Percentiles rank a stretch among this genome's conserved stretches.
Evolutionary conservation across 2,329 filamentous ascomycete species (phyloP).

Genomic region (Mycosphaerelloides madeirae): DNA sequence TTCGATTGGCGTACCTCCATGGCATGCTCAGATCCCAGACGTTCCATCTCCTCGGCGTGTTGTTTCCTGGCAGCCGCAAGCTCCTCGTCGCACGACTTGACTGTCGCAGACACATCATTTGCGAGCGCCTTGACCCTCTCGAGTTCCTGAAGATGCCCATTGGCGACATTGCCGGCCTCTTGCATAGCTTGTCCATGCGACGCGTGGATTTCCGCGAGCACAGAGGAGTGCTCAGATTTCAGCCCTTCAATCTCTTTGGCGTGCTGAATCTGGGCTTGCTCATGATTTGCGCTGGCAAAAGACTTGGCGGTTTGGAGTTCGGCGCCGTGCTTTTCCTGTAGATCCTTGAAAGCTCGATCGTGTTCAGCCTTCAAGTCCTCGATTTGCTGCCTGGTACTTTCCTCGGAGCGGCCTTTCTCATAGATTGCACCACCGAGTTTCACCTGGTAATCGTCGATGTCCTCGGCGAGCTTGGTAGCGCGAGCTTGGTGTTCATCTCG

Average conservation of each 20-base stretch:
- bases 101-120: too few species aligned
- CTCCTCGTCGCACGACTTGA: not conserved
- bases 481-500: constrained; percentile 6
- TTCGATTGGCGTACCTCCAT: too few species aligned
- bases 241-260: not conserved
- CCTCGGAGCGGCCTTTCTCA: constrained; percentile 3
- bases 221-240: too few species aligned
- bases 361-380: constrained; percentile 10
- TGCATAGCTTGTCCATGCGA: too few species aligned
- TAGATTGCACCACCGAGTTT: constrained; percentile 6
- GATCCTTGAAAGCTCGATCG: constrained; percentile 2
- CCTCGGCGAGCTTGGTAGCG: constrained; percentile 3
- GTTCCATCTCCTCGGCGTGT: constrained; percentile 5
- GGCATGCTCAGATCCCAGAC: too few species aligned
- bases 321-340: constrained; percentile 4
- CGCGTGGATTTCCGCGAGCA: too few species aligned
- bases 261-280: constrained; percentile 1
- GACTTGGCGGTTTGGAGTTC: constrained; percentile 1
- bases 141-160: not conserved
- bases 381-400: constrained; percentile 6
- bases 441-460: constrained; percentile 9
- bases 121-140: not conserved
- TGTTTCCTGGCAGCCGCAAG: constrained; percentile 2
- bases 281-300: not conserved
- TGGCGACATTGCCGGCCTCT: too few species aligned